A percentile compares a stretch with the other conserved stretches of the same genome.
Evolutionary conservation across 2,329 filamentous ascomycete species (phyloP).

Genomic region (Sporothrix brunneoviolacea): DNA sequence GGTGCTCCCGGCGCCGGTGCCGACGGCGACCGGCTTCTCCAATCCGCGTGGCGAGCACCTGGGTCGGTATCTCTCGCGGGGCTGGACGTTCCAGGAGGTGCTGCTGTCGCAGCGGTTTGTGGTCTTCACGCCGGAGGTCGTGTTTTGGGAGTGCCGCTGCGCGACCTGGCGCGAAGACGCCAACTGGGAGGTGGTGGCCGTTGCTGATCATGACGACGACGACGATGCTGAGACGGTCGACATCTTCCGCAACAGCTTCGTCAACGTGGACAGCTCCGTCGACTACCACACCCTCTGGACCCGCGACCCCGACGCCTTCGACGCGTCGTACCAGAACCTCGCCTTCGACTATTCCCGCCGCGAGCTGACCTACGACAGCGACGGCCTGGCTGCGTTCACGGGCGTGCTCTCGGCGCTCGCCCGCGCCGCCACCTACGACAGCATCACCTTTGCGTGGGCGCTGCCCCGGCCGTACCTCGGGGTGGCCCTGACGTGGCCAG

Average conservation of each 20-base stretch:
- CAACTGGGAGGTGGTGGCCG: background rate
- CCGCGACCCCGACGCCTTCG: background rate
- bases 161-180: conserved; percentile 7
- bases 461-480: background rate
- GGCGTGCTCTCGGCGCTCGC: background rate
- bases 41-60: background rate
- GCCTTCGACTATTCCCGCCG: background rate
- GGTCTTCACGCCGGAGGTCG: background rate
- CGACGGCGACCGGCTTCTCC: background rate
- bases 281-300: background rate
- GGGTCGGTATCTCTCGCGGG: background rate
- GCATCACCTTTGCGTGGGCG: background rate
- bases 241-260: background rate
- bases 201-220: background rate
- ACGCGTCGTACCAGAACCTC: background rate
- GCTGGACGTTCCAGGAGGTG: conserved; percentile 12
- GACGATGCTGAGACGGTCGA: background rate
- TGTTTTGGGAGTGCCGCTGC: conserved; percentile 3
- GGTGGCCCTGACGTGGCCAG: conserved; percentile 1
- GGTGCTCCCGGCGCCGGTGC: background rate
- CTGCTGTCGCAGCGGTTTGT: conserved; percentile 4
- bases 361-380: background rate
- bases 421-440: background rate
- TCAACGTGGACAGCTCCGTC: background rate
- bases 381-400: background rate